Evolutionary conservation across 2,329 filamentous ascomycete species (phyloP).

Genomic region (Neonectria ditissima): DNA sequence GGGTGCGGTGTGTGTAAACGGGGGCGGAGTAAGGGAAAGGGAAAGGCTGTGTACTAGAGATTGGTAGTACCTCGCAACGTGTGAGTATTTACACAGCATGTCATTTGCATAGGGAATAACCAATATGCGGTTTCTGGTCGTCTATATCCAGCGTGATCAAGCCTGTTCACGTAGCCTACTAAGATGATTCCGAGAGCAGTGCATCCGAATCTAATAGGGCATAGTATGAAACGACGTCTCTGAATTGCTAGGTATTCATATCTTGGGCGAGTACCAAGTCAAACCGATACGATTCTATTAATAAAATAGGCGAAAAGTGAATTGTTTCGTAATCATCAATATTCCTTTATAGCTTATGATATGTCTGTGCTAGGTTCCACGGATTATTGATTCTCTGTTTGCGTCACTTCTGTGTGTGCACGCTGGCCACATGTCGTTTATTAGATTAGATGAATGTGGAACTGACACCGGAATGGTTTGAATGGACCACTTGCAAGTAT

Average conservation of each 20-base stretch:
- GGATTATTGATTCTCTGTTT: not conserved
- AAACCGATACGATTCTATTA: not conserved
- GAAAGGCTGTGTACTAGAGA: slow-evolving; percentile 1
- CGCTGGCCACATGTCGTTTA: not conserved
- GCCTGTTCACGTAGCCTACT: too few species aligned
- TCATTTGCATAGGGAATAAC: too few species aligned
- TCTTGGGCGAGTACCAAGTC: too few species aligned
- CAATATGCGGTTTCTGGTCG: too few species aligned
- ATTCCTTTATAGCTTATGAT: not conserved
- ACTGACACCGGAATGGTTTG: not conserved
- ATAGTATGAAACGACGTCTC: too few species aligned
- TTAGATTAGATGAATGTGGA: not conserved
- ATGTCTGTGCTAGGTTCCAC: not conserved
- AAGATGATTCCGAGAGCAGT: too few species aligned
- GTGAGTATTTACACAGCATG: not conserved
- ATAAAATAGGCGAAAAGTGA: not conserved
- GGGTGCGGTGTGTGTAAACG: not conserved
- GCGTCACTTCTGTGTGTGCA: not conserved
- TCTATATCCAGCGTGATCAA: too few species aligned
- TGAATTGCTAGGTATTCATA: too few species aligned
- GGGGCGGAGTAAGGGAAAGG: not conserved
- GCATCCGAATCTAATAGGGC: too few species aligned
- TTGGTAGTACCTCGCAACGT: not conserved
- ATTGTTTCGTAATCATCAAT: not conserved
- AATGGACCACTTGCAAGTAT: not conserved